Evolutionary conservation across 2,329 filamentous ascomycete species (phyloP), one percentile per base, ranked within the genome.

Genomic region (Pseudocercospora vitis): DNA sequence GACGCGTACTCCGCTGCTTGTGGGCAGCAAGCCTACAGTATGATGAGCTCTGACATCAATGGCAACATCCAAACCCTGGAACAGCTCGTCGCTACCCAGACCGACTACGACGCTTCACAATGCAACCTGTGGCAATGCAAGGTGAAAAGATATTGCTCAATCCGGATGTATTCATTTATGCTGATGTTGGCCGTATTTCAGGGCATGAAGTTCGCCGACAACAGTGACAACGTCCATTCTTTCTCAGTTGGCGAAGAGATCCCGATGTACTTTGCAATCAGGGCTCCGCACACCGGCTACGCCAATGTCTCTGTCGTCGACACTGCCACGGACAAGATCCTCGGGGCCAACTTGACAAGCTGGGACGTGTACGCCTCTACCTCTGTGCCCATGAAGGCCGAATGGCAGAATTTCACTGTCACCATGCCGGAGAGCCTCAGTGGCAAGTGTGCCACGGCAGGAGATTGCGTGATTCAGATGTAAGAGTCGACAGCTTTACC

Each of bases 251-350:
- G 78, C 55, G 69, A 81, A 66, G 68, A 66, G 29, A 70, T 81
- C 24, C 61, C 69, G 24, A 71, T 80, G 59, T 69, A 59, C 28
- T 74, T 79, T 61, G 71, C 76, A 56, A 75, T 80, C 64, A 70
- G 70, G 32, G 78, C 78, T 33, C 79, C 79, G 19, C 81, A 83
- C 70, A 77, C 76, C 11, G 81, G 81, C 54, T 67, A 68, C 9
- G 79, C 79, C 62, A 85, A 85, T 67, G 79, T 85, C 32, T 81
- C 78, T 14, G 75, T 85, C 46, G 76, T 86, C 60, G 74, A 80
- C 63, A 79, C 77, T 8, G 70, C 73, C 31, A 76, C 74, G 59
- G 78, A 83, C 71, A 58, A 33, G 16, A 68, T 81, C 55, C 73
- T 85, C 21, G 81, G 80, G 28, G 55, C 69, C 44, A 76, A 78